Percentiles rank a stretch among this genome's conserved stretches.
These are phyloP conservation scores for Ceratocystis variospora DNA, from an alignment of 2,329 filamentous ascomycete species.

Conservation along the genomic window DNA sequence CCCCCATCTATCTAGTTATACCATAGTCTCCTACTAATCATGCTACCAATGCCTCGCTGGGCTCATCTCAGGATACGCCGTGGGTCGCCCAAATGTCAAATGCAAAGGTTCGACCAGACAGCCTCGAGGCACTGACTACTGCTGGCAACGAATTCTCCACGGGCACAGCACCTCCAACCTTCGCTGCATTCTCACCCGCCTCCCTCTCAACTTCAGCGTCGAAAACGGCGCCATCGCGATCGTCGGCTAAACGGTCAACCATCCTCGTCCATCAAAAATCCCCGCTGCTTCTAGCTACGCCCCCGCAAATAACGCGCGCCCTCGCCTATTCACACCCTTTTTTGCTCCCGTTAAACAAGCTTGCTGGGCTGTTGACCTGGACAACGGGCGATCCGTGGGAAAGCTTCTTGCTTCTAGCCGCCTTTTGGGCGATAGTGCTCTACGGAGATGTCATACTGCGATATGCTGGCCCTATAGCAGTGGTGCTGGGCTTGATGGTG, in stretches of 20 bases:
- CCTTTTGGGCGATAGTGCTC: conserved; percentile 73
- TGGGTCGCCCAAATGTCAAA: conserved; percentile 21
- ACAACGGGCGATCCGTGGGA: conserved; percentile 90
- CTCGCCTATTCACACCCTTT: conserved; percentile 95
- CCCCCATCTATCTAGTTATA: background rate
- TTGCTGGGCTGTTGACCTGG: conserved; percentile 82
- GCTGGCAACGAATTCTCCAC: conserved; percentile 20
- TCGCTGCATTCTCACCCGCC: conserved; percentile 78
- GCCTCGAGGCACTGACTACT: conserved; percentile 14
- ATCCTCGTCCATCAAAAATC: conserved; percentile 96
- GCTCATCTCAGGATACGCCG: conserved; percentile 18
- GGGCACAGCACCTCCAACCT: conserved; percentile 49
- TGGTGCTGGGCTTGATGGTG: conserved; percentile 65
- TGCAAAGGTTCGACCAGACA: conserved; percentile 18
- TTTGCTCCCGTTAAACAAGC: conserved; percentile 71
- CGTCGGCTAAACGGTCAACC: conserved; percentile 58
- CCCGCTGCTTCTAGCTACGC: conserved; percentile 79
- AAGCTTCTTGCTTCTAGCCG: conserved; percentile 76
- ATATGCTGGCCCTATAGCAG: conserved; percentile 67
- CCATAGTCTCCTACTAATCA: conserved; percentile 6
- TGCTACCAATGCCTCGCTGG: too few relatives aligned
- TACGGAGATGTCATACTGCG: conserved; percentile 77
- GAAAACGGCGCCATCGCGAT: conserved; percentile 40
- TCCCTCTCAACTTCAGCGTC: conserved; percentile 46
- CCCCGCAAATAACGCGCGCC: conserved; percentile 84